phyloP scores from a whole-genome alignment of 2,329 filamentous ascomycete genomes.

The Clarireedia hainanense region DNA sequence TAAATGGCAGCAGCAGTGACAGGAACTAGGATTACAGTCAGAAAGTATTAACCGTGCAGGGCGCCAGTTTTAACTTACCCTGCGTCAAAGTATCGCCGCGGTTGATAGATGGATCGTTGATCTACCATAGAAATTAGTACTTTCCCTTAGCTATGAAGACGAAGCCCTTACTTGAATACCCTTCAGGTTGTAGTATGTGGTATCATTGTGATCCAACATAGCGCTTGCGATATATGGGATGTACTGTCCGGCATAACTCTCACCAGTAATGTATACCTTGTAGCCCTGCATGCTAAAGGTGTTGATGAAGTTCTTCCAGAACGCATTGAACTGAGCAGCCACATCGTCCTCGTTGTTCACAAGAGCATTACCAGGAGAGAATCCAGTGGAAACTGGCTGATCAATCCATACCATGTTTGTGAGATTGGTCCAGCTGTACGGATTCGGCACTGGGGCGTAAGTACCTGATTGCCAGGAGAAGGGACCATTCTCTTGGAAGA shows the following conservation, averaged over 20 bases:
- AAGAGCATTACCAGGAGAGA: conserved; percentile 44
- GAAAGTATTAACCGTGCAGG: conserved; percentile 5
- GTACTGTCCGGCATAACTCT: conserved; percentile 49
- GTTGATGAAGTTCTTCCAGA: conserved; percentile 55
- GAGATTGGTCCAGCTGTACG: conserved; percentile 24
- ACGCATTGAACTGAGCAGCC: conserved; percentile 49
- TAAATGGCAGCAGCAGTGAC: conserved; percentile 43
- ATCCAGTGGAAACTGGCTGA: conserved; percentile 36
- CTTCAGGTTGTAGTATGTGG: conserved; percentile 49
- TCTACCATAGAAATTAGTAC: conserved; percentile 17
- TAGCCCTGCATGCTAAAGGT: conserved; percentile 47
- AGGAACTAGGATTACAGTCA: conserved; percentile 20
- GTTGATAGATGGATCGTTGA: conserved; percentile 50
- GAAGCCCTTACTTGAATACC: conserved; percentile 36
- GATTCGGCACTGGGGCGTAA: conserved; percentile 21
- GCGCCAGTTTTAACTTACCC: conserved; percentile 9
- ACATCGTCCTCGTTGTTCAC: conserved; percentile 45
- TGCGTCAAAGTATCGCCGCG: conserved; percentile 26
- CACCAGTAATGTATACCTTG: conserved; percentile 57
- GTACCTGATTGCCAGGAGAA: conserved; percentile 25
- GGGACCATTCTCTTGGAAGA: conserved; percentile 53
- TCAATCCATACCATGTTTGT: conserved; percentile 26
- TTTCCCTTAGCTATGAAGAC: too few species aligned
- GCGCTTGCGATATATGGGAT: conserved; percentile 41
- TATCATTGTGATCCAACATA: conserved; percentile 42